Percentiles rank a stretch among this genome's conserved stretches.
Evolutionary conservation across 2,329 filamentous ascomycete genomes (phyloP).

Genomic region (Venturia oleaginea): DNA sequence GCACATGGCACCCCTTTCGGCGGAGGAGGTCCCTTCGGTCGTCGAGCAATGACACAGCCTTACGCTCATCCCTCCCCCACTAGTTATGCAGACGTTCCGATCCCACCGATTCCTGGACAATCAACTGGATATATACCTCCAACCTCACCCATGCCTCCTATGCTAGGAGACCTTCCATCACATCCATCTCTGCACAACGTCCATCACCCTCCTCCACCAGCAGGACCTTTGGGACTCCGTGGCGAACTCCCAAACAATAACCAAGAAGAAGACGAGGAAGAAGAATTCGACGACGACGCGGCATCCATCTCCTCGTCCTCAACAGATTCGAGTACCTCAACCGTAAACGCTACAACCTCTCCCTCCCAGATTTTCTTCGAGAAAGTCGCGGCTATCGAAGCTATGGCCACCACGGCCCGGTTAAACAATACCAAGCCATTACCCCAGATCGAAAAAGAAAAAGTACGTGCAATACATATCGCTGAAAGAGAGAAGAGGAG

Average conservation of each 20-base stretch:
- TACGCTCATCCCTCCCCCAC: background rate
- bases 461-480: background rate
- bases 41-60: background rate
- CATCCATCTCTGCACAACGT: background rate
- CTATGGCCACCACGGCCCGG: slow-evolving; percentile 4
- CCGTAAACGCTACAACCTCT: background rate
- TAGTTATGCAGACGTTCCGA: background rate
- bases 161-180: slow-evolving; percentile 4
- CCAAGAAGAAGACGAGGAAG: background rate
- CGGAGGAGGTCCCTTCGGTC: background rate
- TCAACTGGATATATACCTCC: background rate
- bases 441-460: background rate
- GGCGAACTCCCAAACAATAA: background rate
- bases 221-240: background rate
- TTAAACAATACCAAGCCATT: background rate
- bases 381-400: slow-evolving; percentile 1
- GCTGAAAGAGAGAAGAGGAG: background rate
- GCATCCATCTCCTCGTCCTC: slow-evolving; percentile 1
- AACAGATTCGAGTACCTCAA: background rate
- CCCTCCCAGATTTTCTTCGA: background rate
- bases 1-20: background rate
- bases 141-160: background rate
- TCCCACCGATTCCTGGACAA: background rate
- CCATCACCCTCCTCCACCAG: slow-evolving; percentile 1
- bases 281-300: slow-evolving; percentile 1